Conservation (phyloP, 202 grass and related monocot genomes). For the Musa balbisiana region DNA sequence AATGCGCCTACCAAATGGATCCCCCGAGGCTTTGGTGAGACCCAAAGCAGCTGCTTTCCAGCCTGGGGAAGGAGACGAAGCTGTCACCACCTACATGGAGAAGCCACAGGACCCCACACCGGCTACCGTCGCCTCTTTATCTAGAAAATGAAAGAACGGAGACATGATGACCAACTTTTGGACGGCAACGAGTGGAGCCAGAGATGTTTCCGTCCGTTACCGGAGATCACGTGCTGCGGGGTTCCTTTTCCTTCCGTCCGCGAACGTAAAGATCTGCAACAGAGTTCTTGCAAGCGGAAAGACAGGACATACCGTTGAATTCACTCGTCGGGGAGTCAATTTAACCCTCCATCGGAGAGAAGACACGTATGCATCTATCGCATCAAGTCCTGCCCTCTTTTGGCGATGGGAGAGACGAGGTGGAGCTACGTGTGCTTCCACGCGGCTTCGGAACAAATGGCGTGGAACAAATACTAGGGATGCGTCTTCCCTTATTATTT, state of each 20-base stretch:
- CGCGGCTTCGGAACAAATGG: not conserved
- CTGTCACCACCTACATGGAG: not conserved
- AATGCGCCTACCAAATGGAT: not conserved
- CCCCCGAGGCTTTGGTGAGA: not conserved
- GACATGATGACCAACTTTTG: not conserved
- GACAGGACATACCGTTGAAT: not conserved
- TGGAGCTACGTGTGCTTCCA: not conserved
- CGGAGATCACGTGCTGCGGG: not conserved
- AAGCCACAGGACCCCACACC: not conserved
- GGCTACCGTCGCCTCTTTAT: not conserved
- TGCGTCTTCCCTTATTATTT: too few species aligned
- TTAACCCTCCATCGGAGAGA: too few species aligned
- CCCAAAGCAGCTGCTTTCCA: slow-evolving; percentile 23
- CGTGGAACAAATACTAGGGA: too few species aligned
- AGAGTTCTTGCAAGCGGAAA: not conserved
- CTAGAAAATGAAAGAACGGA: not conserved
- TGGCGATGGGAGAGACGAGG: too few species aligned
- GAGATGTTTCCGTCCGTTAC: not conserved
- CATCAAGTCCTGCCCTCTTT: too few species aligned
- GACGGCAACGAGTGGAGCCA: not conserved
- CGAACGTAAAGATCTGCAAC: not conserved
- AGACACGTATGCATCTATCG: too few species aligned
- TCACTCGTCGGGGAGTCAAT: not conserved
- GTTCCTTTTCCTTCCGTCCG: not conserved
- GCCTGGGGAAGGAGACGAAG: slow-evolving; percentile 3